phyloP scores from a whole-genome alignment of 1,139 yeast species.

The Maudiozyma humilis region DNA sequence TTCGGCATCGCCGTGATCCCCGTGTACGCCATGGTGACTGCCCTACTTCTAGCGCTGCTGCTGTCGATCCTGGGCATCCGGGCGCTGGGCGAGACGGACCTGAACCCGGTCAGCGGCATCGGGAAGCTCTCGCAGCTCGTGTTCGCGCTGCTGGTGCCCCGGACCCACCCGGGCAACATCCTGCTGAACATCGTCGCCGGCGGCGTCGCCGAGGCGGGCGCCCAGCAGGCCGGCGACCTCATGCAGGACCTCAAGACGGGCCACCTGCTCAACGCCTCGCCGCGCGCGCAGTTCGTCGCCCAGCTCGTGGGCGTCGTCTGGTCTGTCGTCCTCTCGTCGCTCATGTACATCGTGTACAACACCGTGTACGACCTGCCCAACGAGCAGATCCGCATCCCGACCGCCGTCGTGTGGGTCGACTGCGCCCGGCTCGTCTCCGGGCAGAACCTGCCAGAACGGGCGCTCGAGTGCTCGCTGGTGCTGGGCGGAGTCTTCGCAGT shows the following conservation, averaged over 20 bases:
- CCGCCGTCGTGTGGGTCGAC: constrained; percentile 94
- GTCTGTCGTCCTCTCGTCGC: constrained; percentile 69
- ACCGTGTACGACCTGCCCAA: constrained; percentile 79
- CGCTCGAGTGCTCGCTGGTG: constrained; percentile 51
- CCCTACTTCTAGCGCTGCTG: constrained; percentile 66
- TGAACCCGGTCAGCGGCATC: constrained; percentile 93
- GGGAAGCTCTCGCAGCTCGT: constrained; percentile 87
- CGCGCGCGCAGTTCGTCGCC: constrained; percentile 83
- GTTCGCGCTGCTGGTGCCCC: constrained; percentile 77
- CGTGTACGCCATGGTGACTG: constrained; percentile 55
- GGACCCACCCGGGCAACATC: constrained; percentile 68
- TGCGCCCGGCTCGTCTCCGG: constrained; percentile 92
- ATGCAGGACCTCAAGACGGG: constrained; percentile 98
- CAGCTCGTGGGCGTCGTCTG: constrained; percentile 81
- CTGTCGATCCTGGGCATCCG: constrained; percentile 82
- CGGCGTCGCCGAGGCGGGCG: constrained; percentile 96
- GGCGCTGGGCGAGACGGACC: constrained; percentile 92
- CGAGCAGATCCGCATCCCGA: constrained; percentile 73
- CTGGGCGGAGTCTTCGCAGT: constrained; percentile 64
- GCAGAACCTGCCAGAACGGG: constrained; percentile 76
- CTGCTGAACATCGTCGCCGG: constrained; percentile 87
- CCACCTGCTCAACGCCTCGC: constrained; percentile 83
- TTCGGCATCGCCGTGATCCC: constrained; percentile 65
- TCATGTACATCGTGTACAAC: constrained; percentile 78
- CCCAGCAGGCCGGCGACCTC: constrained; percentile 96